Conservation (phyloP, 2,329 filamentous ascomycete species). For the Phialemoniopsis sp. region DNA sequence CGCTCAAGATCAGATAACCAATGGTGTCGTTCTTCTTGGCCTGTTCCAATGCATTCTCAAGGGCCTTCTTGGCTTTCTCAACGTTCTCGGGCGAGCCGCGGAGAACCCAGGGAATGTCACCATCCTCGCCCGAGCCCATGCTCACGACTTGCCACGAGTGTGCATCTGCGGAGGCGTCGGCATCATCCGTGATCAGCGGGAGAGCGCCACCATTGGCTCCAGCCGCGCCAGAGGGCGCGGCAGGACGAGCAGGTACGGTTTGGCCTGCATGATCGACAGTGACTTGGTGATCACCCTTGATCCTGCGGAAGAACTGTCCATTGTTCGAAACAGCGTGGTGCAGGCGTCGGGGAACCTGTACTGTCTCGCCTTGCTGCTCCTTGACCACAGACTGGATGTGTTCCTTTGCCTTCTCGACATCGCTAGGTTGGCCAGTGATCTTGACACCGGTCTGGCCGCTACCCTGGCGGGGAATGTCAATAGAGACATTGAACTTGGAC, state of each 20-base stretch:
- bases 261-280: slow-evolving; percentile 89
- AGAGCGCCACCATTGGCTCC: slow-evolving; percentile 60
- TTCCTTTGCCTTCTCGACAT: slow-evolving; percentile 81
- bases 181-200: slow-evolving; percentile 91
- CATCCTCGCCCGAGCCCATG: slow-evolving; percentile 41
- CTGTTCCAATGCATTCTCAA: slow-evolving; percentile 70
- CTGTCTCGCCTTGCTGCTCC: slow-evolving; percentile 80
- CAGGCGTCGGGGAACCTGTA: slow-evolving; percentile 76
- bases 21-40: slow-evolving; percentile 66
- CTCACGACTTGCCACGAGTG: slow-evolving; percentile 85
- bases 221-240: slow-evolving; percentile 26
- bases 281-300: slow-evolving; percentile 81
- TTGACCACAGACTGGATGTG: slow-evolving; percentile 78
- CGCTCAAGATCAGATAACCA: slow-evolving; percentile 85
- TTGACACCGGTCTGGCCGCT: slow-evolving; percentile 81
- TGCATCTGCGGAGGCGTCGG: slow-evolving; percentile 55
- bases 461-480: slow-evolving; percentile 90
- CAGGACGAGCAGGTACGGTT: slow-evolving; percentile 66
- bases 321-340: slow-evolving; percentile 86
- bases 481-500: slow-evolving; percentile 75
- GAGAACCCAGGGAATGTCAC: slow-evolving; percentile 86
- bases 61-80: slow-evolving; percentile 71
- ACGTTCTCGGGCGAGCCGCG: slow-evolving; percentile 75
- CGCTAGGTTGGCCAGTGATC: slow-evolving; percentile 71
- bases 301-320: slow-evolving; percentile 87